Base-by-base conservation (phyloP, 2,329 filamentous ascomycete species). In the Zelopaecilomyces penicillatus region DNA sequence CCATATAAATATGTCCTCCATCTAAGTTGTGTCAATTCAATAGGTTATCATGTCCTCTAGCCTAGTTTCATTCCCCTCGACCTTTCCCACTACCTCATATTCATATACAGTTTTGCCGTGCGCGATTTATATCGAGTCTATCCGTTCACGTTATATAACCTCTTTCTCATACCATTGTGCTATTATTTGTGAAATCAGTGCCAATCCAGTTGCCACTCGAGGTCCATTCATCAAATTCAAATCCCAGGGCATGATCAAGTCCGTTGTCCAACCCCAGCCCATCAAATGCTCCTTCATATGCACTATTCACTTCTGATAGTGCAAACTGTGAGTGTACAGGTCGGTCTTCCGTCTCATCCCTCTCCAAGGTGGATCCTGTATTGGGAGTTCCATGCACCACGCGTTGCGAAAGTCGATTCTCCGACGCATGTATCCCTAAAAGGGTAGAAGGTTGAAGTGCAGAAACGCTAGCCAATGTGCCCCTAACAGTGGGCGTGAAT, bases 231-330 rank as follows among this genome's bases (percentile, higher is more conserved):
- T 61, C 61, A 42, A 62, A 52, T 39, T 68, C 66, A 27, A 67
- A 61, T 2, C 69, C 69, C 51, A 73, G 70, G 1, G 66, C 58
- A 36, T 63, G 61, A 30, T 65, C 64, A 3, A 66, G 62, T 12
- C 68, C 69, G 29, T 67, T 63, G 19, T 71, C 70, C 26, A 73
- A 61, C 28, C 70, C 70, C 2, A 73, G 59, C 0, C 67, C 67
- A 39, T 73, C 70, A 43, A 72, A 62, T 0, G 70, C 68, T 2
- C 71, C 70, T 43, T 74, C 71, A 39, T 73, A 74, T 0, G 70
- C 70, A 34, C 71, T 74, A 40, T 73, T 73, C n/a, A 72, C 63
- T 46, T 73, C 69, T 4, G 68, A 55, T 1, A 63, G 61, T 19
- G 63, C 61, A 29, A 64, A 61, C 6, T 66, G 45, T 31, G 52